phyloP scores from a whole-genome alignment of 352 stramenopile species.

The Saprolegnia parasitica region DNA sequence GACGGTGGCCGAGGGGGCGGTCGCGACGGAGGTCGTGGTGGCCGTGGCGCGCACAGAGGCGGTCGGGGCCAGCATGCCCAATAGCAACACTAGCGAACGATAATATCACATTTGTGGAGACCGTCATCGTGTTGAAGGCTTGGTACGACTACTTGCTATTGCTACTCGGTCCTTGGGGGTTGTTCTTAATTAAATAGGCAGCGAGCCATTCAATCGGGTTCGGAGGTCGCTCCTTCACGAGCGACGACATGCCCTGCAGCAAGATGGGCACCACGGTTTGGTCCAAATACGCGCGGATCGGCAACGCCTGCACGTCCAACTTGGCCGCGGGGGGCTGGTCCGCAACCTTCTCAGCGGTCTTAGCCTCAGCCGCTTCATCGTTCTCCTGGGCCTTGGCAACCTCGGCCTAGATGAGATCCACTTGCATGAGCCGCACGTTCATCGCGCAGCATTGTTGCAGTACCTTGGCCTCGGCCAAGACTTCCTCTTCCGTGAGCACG shows the following conservation, averaged over 20 bases:
- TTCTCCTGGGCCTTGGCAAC: conserved; percentile 32
- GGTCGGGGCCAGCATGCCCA: conserved; percentile 13
- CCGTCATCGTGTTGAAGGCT: background rate
- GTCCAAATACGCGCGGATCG: conserved; percentile 97
- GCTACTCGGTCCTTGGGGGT: conserved; percentile 82
- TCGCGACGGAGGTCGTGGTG: conserved; percentile 26
- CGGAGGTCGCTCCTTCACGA: conserved; percentile 95
- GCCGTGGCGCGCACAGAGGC: conserved; percentile 20
- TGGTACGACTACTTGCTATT: conserved; percentile 47
- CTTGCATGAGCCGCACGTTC: background rate
- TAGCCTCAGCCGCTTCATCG: conserved; percentile 29
- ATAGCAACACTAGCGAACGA: conserved; percentile 1
- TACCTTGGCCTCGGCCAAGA: conserved; percentile 33
- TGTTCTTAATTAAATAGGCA: conserved; percentile 95
- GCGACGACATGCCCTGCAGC: conserved; percentile 95
- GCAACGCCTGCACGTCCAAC: conserved; percentile 89
- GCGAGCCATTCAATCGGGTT: conserved; percentile 98
- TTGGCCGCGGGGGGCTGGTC: conserved; percentile 75
- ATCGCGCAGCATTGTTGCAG: background rate
- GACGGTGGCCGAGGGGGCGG: conserved; percentile 39
- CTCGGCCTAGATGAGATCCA: conserved; percentile 12
- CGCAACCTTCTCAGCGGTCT: conserved; percentile 63
- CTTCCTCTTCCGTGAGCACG: conserved; percentile 29
- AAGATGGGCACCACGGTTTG: conserved; percentile 98
- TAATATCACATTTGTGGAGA: background rate